These are phyloP conservation scores for Trichomonascaceae sp. DNA, from an alignment of 1,139 yeast genomes.

Conservation along the genomic window DNA sequence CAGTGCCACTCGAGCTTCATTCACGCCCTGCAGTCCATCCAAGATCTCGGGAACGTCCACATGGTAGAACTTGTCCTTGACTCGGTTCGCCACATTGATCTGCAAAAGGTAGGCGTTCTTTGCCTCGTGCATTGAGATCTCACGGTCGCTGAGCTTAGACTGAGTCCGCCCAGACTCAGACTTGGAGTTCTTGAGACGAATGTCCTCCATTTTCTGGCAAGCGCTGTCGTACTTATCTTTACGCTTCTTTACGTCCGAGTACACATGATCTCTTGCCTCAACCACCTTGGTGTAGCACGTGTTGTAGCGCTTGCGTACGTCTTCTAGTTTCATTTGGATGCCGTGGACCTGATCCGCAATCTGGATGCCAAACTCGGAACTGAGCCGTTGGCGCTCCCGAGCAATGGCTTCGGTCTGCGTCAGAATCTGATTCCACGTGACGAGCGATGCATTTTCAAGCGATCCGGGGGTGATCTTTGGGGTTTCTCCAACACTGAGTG, in stretches of 20 bases:
- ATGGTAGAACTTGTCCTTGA: slow-evolving; percentile 83
- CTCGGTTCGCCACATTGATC: slow-evolving; percentile 73
- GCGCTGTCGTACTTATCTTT: slow-evolving; percentile 67
- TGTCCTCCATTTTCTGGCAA: slow-evolving; percentile 70
- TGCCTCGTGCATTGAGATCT: slow-evolving; percentile 69
- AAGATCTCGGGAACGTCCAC: slow-evolving; percentile 89
- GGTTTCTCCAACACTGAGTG: slow-evolving; percentile 75
- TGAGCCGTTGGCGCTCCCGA: slow-evolving; percentile 46
- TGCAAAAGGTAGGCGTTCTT: slow-evolving; percentile 74
- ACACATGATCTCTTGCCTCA: slow-evolving; percentile 45
- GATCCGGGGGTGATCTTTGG: slow-evolving; percentile 94
- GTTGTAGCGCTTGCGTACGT: slow-evolving; percentile 43
- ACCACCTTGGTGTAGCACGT: slow-evolving; percentile 45
- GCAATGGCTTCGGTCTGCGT: slow-evolving; percentile 77
- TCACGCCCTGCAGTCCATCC: slow-evolving; percentile 75
- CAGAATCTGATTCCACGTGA: slow-evolving; percentile 86
- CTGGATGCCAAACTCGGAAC: slow-evolving; percentile 48
- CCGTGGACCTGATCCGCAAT: slow-evolving; percentile 51
- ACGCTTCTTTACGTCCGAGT: slow-evolving; percentile 54
- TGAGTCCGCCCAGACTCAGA: slow-evolving; percentile 38
- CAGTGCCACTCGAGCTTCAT: slow-evolving; percentile 64
- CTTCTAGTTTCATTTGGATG: slow-evolving; percentile 41
- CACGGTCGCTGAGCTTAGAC: slow-evolving; percentile 47
- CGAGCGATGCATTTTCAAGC: slow-evolving; percentile 78
- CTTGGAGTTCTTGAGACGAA: slow-evolving; percentile 58